Evolutionary conservation across 257 asterid species (phyloP), one percentile per base, ranked within the genome.

Genomic region (Apocynum venetum): DNA sequence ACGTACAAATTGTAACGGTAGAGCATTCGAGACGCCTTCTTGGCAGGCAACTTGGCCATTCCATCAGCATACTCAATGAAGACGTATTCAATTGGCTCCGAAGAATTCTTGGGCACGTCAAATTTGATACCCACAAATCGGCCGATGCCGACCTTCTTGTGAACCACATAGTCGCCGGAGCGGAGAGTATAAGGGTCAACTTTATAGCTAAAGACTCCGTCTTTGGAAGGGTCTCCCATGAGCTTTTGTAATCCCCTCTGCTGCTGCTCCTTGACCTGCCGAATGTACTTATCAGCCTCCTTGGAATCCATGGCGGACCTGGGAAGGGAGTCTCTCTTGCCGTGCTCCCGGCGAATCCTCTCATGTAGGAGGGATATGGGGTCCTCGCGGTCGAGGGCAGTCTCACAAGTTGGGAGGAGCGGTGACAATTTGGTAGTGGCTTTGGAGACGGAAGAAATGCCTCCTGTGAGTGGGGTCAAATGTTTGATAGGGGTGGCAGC

Each of bases 1-100:
- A 78, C 96, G 52, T 84, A 94, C 99, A 95, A 93, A 85, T 83
- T 91, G 80, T 91, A 95, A 81, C 98, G 96, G 84, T 95, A 95
- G 78, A 95, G 97, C 89, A 95, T 67, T 44, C 94, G 94, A 72
- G 96, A 77, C 5, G 98, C 99, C 89, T 95, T 93, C 79, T 89
- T 87, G 70, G 92, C 88, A 0, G 98, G 97, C 14, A 92, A 85
- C 83, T 92, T 94, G 48, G 98, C 98, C 98, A 94, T 94, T 72
- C 98, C 98, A 82, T 94, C 98, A 19, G 96, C 95, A 74, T 89
- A 94, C 91, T 94, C 97, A 3, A 94, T 93, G 86, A 91, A 94
- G 61, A 94, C 96, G 77, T 90, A 93, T 89, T 94, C 98, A 77
- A 80, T 84, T 11, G 97, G 93, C 81, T 77, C 86, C 0, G 90